phyloP scores from a whole-genome alignment of 2,329 filamentous ascomycete species.

The Aciculosporium take region DNA sequence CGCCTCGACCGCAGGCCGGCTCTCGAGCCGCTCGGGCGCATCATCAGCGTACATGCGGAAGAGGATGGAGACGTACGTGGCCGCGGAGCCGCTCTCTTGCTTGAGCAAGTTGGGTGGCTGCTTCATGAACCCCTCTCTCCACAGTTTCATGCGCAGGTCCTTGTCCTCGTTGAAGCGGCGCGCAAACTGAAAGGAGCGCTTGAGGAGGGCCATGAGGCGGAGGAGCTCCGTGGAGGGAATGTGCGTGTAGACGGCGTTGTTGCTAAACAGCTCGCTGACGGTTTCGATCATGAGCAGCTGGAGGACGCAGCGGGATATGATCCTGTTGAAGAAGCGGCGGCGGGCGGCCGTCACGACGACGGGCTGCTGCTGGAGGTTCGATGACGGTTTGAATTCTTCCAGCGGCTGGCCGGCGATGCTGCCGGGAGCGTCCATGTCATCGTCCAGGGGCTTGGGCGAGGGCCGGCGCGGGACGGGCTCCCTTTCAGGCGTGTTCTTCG shows the following conservation, averaged over 20 bases:
- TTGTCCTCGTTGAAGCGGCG: slow-evolving; percentile 97
- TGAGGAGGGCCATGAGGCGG: slow-evolving; percentile 82
- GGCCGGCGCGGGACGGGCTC: slow-evolving; percentile 19
- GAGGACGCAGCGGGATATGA: slow-evolving; percentile 95
- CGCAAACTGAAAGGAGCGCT: slow-evolving; percentile 92
- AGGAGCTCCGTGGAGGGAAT: slow-evolving; percentile 85
- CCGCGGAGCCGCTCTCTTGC: slow-evolving; percentile 84
- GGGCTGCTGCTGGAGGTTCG: slow-evolving; percentile 69
- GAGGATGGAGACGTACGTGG: slow-evolving; percentile 89
- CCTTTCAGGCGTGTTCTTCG: slow-evolving; percentile 13
- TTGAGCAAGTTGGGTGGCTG: slow-evolving; percentile 95
- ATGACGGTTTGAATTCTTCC: slow-evolving; percentile 77
- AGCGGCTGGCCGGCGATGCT: slow-evolving; percentile 31
- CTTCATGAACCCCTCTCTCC: slow-evolving; percentile 99
- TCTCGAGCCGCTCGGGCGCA: slow-evolving; percentile 65
- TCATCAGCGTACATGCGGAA: slow-evolving; percentile 96
- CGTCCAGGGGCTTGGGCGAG: slow-evolving; percentile 18
- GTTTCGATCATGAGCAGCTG: slow-evolving; percentile 99
- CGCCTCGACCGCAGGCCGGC: slow-evolving; percentile 69
- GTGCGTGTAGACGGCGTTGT: slow-evolving; percentile 83
- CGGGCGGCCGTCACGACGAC: slow-evolving; percentile 86
- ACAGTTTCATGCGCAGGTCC: slow-evolving; percentile 82
- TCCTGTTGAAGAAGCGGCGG: slow-evolving; percentile 93
- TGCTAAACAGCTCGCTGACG: slow-evolving; percentile 95
- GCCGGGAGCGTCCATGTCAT: slow-evolving; percentile 20